Conservation (phyloP, 2,329 filamentous ascomycete genomes). For the Pseudodiploospora longispora region DNA sequence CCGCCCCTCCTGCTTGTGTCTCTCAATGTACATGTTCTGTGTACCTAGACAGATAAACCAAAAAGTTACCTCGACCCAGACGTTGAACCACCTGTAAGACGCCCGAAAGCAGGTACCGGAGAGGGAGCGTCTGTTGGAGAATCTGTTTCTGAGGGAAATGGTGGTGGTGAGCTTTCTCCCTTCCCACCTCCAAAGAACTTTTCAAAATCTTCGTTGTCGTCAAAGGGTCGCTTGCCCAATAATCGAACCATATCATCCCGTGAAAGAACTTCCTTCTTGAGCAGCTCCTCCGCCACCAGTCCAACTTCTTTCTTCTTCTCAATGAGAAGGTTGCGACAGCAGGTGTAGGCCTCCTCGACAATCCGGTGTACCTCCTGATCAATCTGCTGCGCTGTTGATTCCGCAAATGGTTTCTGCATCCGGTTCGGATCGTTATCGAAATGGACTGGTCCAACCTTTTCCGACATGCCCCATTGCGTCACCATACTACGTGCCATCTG, state of each 20-base stretch:
- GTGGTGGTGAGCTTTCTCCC: conserved; percentile 49
- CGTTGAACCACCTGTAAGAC: too few species aligned
- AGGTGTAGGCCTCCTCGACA: conserved; percentile 84
- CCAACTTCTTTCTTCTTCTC: conserved; percentile 86
- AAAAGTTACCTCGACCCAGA: conserved; percentile 4
- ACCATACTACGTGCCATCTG: conserved; percentile 96
- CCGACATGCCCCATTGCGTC: conserved; percentile 98
- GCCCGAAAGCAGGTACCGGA: conserved; percentile 31
- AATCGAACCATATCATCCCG: conserved; percentile 89
- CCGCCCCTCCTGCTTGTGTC: too few species aligned
- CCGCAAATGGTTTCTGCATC: conserved; percentile 90
- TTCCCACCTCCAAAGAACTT: conserved; percentile 78
- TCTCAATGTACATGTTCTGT: too few species aligned
- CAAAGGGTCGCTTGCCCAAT: conserved; percentile 75
- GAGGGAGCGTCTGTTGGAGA: conserved; percentile 27
- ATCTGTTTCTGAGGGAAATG: conserved; percentile 40
- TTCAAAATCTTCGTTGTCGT: conserved; percentile 76
- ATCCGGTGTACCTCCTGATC: conserved; percentile 87
- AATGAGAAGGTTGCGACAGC: conserved; percentile 74
- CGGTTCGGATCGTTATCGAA: conserved; percentile 78
- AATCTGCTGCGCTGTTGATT: conserved; percentile 86
- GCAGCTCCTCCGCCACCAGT: conserved; percentile 83
- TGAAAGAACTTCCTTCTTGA: conserved; percentile 83
- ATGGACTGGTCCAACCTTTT: conserved; percentile 86
- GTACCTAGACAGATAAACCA: too few species aligned